Base-by-base conservation (phyloP, 2,329 filamentous ascomycete species). In the Epichloe uncinata region DNA sequence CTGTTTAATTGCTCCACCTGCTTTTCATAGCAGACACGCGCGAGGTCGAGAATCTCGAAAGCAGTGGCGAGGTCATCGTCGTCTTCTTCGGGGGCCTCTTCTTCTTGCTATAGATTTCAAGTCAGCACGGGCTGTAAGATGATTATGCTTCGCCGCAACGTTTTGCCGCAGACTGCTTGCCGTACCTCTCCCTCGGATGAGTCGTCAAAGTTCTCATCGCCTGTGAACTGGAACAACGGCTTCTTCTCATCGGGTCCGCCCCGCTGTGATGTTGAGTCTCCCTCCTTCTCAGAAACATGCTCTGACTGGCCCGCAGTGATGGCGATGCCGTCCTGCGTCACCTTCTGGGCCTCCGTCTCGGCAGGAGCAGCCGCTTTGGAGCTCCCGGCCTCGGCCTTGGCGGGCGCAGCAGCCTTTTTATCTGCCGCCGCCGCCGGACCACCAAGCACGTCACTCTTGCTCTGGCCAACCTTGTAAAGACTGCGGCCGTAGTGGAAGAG, bases 401-500 rank as follows among this genome's bases (percentile, higher is more conserved):
- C 53, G 11, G 43, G 33, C 33, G 33, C 43, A 13, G 69, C 67
- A 7, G 53, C 70, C 58, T 73, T 69, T 67, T 62, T 61, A n/a
- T 81, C 68, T 61, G 75, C 69, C 63, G 78, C 66, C 63, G 78
- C 66, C 18, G 90, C 85, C 61, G 85, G 85, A 35, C 85, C 87
- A 51, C 93, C 93, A 36, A 98, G 75, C 22, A 98, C 90, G 62
- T 97, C 90, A 63, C 89, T 96, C 68, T 95, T 95, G 65, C 81
- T 84, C 65, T 97, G 86, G 33, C 90, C 93, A 53, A 97, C 85
- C 66, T 90, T 90, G 75, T 95, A 97, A 18, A 98, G 73, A 50
- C 88, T 88, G 63, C 91, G 87, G 13, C 93, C 93, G 68, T 98
- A 98, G 55, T 89, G 79, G 67, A 95, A 98, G 18, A 97, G 79